Percentiles rank a stretch among this genome's conserved stretches.
Conservation (phyloP, 768 basidiomycete species). For the Boletus sensibilis region DNA sequence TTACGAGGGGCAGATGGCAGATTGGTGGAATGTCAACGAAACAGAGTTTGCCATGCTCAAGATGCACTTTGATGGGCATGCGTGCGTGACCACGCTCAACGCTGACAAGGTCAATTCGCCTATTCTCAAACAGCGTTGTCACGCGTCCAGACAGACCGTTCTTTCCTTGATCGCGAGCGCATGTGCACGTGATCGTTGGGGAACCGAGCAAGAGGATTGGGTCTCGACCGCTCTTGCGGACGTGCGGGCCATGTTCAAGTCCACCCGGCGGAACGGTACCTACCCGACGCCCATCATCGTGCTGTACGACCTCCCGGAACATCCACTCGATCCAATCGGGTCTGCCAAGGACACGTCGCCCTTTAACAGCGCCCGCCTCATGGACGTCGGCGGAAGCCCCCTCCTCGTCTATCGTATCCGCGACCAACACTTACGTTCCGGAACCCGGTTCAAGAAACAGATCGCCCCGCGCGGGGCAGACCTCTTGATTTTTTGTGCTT, state of each 20-base stretch:
- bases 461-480: constrained; percentile 23
- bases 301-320: constrained; percentile 24
- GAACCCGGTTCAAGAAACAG: constrained; percentile 26
- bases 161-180: constrained; percentile 19
- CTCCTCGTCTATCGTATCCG: constrained; percentile 21
- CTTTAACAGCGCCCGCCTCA: constrained; percentile 21
- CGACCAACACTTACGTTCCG: constrained; percentile 23
- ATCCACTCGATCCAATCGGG: neutral
- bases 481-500: constrained; percentile 26
- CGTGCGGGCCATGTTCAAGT: constrained; percentile 24
- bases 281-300: constrained; percentile 19
- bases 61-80: constrained; percentile 37
- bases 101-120: constrained; percentile 30
- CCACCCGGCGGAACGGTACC: constrained; percentile 3
- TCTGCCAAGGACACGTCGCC: constrained; percentile 13
- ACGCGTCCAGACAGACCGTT: constrained; percentile 25
- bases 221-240: constrained; percentile 20
- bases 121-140: constrained; percentile 26
- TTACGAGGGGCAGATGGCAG: constrained; percentile 28
- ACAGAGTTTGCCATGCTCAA: constrained; percentile 27
- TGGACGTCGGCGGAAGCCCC: constrained; percentile 19
- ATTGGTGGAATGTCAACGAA: constrained; percentile 37
- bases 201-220: constrained; percentile 21
- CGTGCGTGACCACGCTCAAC: constrained; percentile 40
- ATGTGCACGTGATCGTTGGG: constrained; percentile 27